Evolutionary conservation across 345 rosid genomes (phyloP).

Genomic region (Citrus sinensis): DNA sequence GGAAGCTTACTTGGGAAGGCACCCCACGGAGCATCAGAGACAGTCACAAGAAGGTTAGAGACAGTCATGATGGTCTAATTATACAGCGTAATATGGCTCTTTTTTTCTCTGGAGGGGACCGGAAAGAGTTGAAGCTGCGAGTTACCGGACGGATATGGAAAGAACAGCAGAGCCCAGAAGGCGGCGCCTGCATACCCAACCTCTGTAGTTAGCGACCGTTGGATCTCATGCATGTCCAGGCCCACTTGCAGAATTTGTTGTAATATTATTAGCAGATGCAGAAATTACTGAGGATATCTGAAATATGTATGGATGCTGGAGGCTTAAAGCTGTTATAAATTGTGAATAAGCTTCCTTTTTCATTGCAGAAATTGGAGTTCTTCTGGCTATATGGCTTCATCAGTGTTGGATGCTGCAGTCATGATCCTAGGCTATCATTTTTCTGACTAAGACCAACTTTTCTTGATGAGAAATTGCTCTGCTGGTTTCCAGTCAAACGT

Average conservation of each 20-base stretch:
- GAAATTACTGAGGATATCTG: conserved; percentile 16
- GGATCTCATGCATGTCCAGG: not conserved
- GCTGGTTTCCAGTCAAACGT: not conserved
- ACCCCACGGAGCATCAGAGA: conserved; percentile 87
- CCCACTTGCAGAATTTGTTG: conserved; percentile 5
- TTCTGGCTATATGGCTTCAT: not conserved
- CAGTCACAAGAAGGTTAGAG: conserved; percentile 88
- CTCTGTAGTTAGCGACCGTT: conserved; percentile 50
- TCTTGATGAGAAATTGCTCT: not conserved
- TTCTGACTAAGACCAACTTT: not conserved
- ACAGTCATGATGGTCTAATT: conserved; percentile 87
- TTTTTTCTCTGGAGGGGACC: conserved; percentile 93
- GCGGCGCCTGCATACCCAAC: conserved; percentile 84
- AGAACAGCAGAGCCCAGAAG: conserved; percentile 84
- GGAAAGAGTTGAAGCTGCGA: conserved; percentile 89
- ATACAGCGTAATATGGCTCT: conserved; percentile 93
- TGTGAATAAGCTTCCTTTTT: conserved; percentile 17
- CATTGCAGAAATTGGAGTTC: conserved; percentile 10
- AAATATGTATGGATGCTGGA: conserved; percentile 15
- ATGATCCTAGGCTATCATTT: not conserved
- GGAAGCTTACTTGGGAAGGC: conserved; percentile 94
- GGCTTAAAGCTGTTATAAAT: conserved; percentile 21
- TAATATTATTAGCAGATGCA: conserved; percentile 13
- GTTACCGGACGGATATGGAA: conserved; percentile 96
- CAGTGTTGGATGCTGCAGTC: conserved; percentile 4